These are phyloP conservation scores for Penicillium ochrochloron DNA, from an alignment of 495 filamentous ascomycete species.

Conservation along the genomic window DNA sequence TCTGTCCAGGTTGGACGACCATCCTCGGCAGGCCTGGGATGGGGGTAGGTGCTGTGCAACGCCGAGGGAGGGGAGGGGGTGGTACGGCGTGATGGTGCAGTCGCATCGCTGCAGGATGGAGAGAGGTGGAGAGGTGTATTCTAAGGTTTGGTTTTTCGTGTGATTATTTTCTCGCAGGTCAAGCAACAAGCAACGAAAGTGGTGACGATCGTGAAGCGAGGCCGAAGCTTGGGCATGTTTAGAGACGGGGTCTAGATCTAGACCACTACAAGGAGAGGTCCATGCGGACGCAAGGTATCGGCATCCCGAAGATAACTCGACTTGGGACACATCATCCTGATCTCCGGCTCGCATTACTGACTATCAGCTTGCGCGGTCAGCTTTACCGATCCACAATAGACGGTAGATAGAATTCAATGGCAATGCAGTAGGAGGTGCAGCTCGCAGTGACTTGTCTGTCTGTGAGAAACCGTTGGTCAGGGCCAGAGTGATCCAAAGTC, in stretches of 20 bases:
- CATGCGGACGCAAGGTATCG: not conserved
- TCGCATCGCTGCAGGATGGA: slow-evolving; percentile 26
- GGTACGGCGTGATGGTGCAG: slow-evolving; percentile 23
- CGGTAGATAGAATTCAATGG: not conserved
- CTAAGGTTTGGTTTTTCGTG: not conserved
- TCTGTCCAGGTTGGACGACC: slow-evolving; percentile 23
- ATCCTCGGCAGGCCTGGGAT: slow-evolving; percentile 27
- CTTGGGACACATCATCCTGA: slow-evolving; percentile 2
- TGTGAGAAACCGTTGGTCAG: slow-evolving; percentile 2
- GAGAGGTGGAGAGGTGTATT: slow-evolving; percentile 15
- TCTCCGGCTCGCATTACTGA: slow-evolving; percentile 1
- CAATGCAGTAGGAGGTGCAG: not conserved
- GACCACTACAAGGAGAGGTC: not conserved
- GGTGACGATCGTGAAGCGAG: not conserved
- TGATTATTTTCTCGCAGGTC: not conserved
- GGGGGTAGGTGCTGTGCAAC: slow-evolving; percentile 28
- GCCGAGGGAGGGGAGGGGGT: slow-evolving; percentile 19
- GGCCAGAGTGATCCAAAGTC: slow-evolving; percentile 14
- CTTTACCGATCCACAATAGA: not conserved
- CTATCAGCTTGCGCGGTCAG: not conserved
- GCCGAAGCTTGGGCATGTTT: not conserved
- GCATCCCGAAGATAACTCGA: slow-evolving; percentile 11
- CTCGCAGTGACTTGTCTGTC: not conserved
- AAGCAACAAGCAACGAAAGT: not conserved
- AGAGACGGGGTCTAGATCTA: not conserved